phyloP scores from a whole-genome alignment of 2,329 filamentous ascomycete genomes.

The Nemania sp. region DNA sequence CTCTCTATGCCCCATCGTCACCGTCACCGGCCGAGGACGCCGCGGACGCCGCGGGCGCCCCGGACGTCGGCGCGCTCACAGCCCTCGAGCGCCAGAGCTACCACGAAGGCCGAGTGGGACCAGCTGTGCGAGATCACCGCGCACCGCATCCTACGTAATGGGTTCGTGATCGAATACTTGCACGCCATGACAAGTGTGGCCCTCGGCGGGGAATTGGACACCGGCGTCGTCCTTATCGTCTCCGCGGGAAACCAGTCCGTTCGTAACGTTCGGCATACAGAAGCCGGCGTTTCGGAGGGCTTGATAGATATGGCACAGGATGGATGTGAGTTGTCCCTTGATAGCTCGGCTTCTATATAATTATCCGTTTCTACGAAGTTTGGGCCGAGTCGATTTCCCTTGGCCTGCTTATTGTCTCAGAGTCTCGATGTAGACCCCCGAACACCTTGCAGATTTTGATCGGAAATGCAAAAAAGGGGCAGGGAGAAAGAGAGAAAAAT shows the following conservation, averaged over 20 bases:
- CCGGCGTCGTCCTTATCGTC: conserved; percentile 36
- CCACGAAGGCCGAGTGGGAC: not conserved
- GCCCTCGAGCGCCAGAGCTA: not conserved
- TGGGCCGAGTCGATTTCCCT: not conserved
- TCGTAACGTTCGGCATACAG: conserved; percentile 17
- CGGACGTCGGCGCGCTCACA: not conserved
- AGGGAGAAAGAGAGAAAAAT: not conserved
- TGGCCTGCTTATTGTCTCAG: not conserved
- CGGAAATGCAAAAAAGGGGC: not conserved
- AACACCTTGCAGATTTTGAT: not conserved
- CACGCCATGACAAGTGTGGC: conserved; percentile 21
- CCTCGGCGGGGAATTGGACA: conserved; percentile 33
- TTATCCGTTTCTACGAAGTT: not conserved
- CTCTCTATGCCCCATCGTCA: conserved; percentile 21
- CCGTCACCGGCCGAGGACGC: no score
- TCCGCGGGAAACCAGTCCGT: conserved; percentile 28
- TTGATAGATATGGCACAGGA: conserved; percentile 36
- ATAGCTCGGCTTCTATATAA: not conserved
- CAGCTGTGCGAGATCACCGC: conserved; percentile 35
- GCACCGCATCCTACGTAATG: conserved; percentile 33
- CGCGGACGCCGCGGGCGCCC: conserved; percentile 6
- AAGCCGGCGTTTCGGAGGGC: conserved; percentile 35
- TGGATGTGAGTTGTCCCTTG: conserved; percentile 26
- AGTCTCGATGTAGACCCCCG: not conserved
- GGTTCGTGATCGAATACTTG: conserved; percentile 33